phyloP scores from a whole-genome alignment of 2,329 filamentous ascomycete genomes.

The Tolypocladium endophyticum region DNA sequence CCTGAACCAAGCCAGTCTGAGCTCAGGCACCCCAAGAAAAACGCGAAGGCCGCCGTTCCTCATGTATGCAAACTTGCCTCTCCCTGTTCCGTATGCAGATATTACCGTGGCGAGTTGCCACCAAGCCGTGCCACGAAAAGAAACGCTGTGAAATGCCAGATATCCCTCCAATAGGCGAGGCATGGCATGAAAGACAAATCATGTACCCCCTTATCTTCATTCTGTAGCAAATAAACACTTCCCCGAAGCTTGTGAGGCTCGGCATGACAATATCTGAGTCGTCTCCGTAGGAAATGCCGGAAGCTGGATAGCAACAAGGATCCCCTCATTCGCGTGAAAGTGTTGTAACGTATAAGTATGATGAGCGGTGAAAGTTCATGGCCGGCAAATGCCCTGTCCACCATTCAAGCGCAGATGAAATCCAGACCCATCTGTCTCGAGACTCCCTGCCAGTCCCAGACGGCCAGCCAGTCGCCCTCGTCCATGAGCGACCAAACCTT shows the following conservation, averaged over 20 bases:
- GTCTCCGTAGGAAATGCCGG: not conserved
- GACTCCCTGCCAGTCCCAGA: slow-evolving; percentile 56
- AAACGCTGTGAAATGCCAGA: not conserved
- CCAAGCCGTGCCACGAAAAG: not conserved
- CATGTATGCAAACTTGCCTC: not conserved
- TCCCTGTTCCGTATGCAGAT: not conserved
- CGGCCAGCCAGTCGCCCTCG: slow-evolving; percentile 42
- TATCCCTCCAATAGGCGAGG: not conserved
- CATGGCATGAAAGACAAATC: not conserved
- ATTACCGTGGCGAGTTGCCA: not conserved
- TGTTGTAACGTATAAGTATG: not conserved
- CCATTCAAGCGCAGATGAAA: slow-evolving; percentile 37
- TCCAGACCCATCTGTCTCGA: slow-evolving; percentile 42
- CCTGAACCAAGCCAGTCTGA: not conserved
- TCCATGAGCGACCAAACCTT: slow-evolving; percentile 52
- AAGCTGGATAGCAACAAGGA: not conserved
- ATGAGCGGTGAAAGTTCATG: not conserved
- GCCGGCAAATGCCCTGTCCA: not conserved
- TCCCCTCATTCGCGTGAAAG: not conserved
- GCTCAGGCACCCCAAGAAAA: not conserved
- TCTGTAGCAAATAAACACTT: not conserved
- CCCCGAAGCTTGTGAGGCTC: not conserved
- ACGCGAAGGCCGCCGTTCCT: not conserved
- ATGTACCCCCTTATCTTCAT: not conserved
- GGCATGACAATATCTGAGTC: not conserved